These are phyloP conservation scores for Claviceps paspali DNA, from an alignment of 2,329 filamentous ascomycete species.

Conservation along the genomic window DNA sequence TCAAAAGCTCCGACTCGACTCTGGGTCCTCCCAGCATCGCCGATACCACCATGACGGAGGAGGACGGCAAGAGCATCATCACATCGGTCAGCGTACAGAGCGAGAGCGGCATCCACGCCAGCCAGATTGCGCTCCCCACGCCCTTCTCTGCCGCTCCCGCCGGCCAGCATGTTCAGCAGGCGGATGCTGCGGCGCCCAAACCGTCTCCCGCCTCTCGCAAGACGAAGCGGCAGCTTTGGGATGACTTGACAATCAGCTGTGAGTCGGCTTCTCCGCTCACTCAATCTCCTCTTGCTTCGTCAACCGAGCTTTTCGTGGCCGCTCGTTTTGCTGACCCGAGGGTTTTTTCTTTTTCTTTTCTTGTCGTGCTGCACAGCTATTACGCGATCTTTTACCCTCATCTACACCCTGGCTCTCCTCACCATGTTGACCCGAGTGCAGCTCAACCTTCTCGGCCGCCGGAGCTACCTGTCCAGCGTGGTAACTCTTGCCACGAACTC, in stretches of 20 bases:
- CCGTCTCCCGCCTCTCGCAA: constrained; percentile 39
- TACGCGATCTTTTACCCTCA: constrained; percentile 75
- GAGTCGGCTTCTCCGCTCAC: too few species aligned
- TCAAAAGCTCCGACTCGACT: constrained; percentile 39
- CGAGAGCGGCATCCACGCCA: constrained; percentile 71
- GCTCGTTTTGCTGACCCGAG: constrained; percentile 1
- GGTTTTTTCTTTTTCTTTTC: too few species aligned
- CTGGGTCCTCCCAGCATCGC: constrained; percentile 41
- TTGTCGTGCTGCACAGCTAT: constrained; percentile 38
- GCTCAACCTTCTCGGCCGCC: constrained; percentile 86
- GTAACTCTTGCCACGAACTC: constrained; percentile 73
- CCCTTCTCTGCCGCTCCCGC: constrained; percentile 22
- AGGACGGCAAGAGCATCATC: constrained; percentile 62
- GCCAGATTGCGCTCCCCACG: constrained; percentile 50
- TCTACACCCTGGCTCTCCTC: constrained; percentile 81
- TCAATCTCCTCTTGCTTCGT: too few species aligned
- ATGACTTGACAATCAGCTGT: constrained; percentile 94
- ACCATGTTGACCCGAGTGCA: constrained; percentile 89
- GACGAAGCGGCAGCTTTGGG: constrained; percentile 90
- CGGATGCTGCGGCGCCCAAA: constrained; percentile 24
- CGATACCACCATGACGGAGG: constrained; percentile 63
- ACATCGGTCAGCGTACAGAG: constrained; percentile 49
- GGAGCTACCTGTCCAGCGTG: constrained; percentile 92
- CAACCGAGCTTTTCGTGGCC: too few species aligned
- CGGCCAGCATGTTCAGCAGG: constrained; percentile 21